Percentiles rank a stretch among this genome's conserved stretches.
phyloP scores from a whole-genome alignment of 2,329 filamentous ascomycete species.

The Aspergillus uvarum region DNA sequence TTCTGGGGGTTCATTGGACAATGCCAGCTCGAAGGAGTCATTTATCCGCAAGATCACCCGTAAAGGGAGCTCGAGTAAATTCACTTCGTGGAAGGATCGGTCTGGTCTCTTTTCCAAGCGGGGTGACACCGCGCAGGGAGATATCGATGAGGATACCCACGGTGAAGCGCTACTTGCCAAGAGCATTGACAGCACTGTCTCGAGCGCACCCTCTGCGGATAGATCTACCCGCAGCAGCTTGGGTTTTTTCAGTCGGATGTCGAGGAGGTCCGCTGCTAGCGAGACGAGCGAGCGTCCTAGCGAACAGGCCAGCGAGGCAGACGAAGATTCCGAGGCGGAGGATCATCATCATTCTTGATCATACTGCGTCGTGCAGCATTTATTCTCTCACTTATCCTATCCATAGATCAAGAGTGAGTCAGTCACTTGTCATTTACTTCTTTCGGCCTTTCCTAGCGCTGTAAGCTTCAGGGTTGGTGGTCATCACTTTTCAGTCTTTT shows the following conservation, averaged over 20 bases:
- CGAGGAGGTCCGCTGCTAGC: constrained; percentile 41
- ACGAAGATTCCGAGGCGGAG: constrained; percentile 44
- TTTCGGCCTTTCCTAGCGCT: not conserved
- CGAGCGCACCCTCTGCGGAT: constrained; percentile 44
- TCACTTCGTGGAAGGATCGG: constrained; percentile 54
- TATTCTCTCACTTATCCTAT: not conserved
- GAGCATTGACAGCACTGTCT: constrained; percentile 44
- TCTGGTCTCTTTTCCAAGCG: constrained; percentile 49
- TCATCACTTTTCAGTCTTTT: not conserved
- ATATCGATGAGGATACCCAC: constrained; percentile 46
- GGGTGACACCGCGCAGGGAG: constrained; percentile 43
- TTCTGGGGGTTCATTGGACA: constrained; percentile 44
- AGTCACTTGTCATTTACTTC: not conserved
- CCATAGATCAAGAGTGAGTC: not conserved
- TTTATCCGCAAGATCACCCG: constrained; percentile 54
- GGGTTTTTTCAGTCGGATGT: constrained; percentile 50
- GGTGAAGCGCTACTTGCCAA: constrained; percentile 44
- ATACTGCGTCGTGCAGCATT: not conserved
- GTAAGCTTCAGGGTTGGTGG: not conserved
- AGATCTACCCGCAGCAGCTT: constrained; percentile 46
- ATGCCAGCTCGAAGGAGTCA: constrained; percentile 46
- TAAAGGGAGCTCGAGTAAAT: constrained; percentile 52
- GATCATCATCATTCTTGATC: constrained; percentile 23
- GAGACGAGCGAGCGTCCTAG: constrained; percentile 47
- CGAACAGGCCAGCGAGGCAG: constrained; percentile 45